phyloP scores from a whole-genome alignment of 176 grass and related monocot species.

The Eremochloa ophiuroides region DNA sequence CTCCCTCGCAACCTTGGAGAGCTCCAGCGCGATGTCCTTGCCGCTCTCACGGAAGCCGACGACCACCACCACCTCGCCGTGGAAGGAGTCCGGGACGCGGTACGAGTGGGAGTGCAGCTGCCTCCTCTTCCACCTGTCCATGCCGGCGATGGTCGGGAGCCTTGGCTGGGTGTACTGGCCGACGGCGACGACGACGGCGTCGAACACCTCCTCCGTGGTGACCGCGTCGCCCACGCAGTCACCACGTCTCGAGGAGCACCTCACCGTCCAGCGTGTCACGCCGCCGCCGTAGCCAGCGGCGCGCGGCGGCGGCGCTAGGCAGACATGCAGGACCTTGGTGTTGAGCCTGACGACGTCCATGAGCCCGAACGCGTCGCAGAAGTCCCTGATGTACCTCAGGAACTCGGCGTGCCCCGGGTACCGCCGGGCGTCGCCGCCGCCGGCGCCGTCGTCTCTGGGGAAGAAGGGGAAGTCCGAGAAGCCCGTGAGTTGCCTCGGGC shows the following conservation, averaged over 20 bases:
- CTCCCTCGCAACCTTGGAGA: slow-evolving; percentile 6
- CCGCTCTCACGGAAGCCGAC: slow-evolving; percentile 32
- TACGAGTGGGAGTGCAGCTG: slow-evolving; percentile 53
- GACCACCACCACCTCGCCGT: slow-evolving; percentile 28
- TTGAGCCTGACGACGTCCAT: slow-evolving; percentile 1
- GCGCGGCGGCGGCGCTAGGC: background rate
- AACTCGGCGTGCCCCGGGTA: slow-evolving; percentile 36
- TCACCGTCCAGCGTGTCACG: background rate
- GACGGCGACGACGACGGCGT: slow-evolving; percentile 18
- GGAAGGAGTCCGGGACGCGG: slow-evolving; percentile 24
- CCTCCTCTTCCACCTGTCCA: background rate
- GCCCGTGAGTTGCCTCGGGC: background rate
- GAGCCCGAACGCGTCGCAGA: slow-evolving; percentile 24
- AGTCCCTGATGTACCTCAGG: slow-evolving; percentile 30
- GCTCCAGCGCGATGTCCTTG: slow-evolving; percentile 37
- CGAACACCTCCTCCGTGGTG: background rate
- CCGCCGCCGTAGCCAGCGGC: background rate
- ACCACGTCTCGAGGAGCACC: background rate
- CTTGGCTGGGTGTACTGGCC: slow-evolving; percentile 29
- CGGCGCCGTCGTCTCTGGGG: background rate
- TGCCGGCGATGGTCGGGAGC: slow-evolving; percentile 12
- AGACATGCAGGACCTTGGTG: slow-evolving; percentile 17
- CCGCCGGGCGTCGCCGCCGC: slow-evolving; percentile 12
- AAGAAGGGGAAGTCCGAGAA: slow-evolving; percentile 43
- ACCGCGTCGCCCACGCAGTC: background rate